Evolutionary conservation across 164 flowering plant species (phyloP).

Genomic region (Saururus chinensis): DNA sequence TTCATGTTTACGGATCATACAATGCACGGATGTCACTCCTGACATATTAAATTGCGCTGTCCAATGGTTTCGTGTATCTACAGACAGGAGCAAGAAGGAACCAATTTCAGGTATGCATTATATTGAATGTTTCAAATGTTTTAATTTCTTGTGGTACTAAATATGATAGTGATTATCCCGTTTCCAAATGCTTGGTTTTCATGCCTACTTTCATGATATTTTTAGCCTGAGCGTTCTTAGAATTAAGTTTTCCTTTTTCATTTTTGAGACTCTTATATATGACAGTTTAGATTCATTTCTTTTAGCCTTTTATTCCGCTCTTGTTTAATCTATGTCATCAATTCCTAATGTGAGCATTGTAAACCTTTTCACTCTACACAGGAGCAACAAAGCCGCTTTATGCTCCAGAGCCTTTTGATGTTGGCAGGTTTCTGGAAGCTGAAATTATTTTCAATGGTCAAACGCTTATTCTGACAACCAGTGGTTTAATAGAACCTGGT

Average conservation of each 20-base stretch:
- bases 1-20: slow-evolving; percentile 49
- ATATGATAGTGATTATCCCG: too few relatives aligned
- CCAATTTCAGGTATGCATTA: slow-evolving; percentile 56
- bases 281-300: neutral
- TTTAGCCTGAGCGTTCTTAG: too few relatives aligned
- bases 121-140: too few relatives aligned
- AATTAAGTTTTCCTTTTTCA: neutral
- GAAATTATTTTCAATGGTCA: slow-evolving; percentile 54
- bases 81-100: slow-evolving; percentile 62
- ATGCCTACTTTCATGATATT: too few relatives aligned
- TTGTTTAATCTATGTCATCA: neutral
- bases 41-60: slow-evolving; percentile 64
- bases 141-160: neutral
- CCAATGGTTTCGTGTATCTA: slow-evolving; percentile 78
- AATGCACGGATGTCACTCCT: slow-evolving; percentile 40
- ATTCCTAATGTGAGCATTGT: neutral
- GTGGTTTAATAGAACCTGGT: slow-evolving; percentile 86
- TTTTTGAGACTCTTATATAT: neutral
- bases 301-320: neutral
- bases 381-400: slow-evolving; percentile 87
- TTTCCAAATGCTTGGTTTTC: too few relatives aligned
- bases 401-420: slow-evolving; percentile 97
- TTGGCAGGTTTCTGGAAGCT: slow-evolving; percentile 69
- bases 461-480: slow-evolving; percentile 36
- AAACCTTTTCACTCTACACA: slow-evolving; percentile 13